phyloP scores from a whole-genome alignment of 805 yeast genomes.

The Sugiyamaella lignohabitans region DNA sequence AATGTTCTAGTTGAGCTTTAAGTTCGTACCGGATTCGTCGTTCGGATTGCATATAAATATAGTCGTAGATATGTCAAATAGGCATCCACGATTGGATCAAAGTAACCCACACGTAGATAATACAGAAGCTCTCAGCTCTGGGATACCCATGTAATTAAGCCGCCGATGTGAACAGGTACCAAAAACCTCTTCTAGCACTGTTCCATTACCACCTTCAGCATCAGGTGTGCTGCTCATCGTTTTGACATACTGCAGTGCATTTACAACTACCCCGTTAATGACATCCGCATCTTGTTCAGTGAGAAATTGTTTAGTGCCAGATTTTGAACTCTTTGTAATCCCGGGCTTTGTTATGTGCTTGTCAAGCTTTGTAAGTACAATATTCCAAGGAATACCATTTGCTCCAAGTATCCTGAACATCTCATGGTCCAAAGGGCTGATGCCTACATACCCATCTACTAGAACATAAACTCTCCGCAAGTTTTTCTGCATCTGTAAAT shows the following conservation, averaged over 20 bases:
- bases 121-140: slow-evolving; percentile 27
- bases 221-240: slow-evolving; percentile 3
- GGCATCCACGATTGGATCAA: too few relatives aligned
- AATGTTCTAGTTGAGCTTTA: too few relatives aligned
- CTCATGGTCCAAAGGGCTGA: slow-evolving; percentile 48
- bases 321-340: background rate
- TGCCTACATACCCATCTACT: slow-evolving; percentile 54
- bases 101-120: slow-evolving; percentile 23
- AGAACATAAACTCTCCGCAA: slow-evolving; percentile 56
- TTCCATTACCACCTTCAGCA: slow-evolving; percentile 22
- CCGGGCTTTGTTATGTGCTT: slow-evolving; percentile 31
- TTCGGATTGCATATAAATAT: too few relatives aligned
- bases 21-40: too few relatives aligned
- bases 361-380: slow-evolving; percentile 75
- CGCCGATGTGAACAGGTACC: slow-evolving; percentile 19
- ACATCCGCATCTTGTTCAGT: slow-evolving; percentile 6
- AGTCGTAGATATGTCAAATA: too few relatives aligned
- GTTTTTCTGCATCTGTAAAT: slow-evolving; percentile 48
- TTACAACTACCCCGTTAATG: slow-evolving; percentile 6
- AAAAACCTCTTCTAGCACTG: slow-evolving; percentile 32
- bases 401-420: slow-evolving; percentile 46
- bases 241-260: slow-evolving; percentile 4
- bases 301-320: background rate
- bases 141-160: slow-evolving; percentile 20
- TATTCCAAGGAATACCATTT: slow-evolving; percentile 61